Percentiles rank a stretch among this genome's conserved stretches.
These are phyloP conservation scores for Dactylellina parvicollis DNA, from an alignment of 2,329 filamentous ascomycete genomes.

Conservation along the genomic window DNA sequence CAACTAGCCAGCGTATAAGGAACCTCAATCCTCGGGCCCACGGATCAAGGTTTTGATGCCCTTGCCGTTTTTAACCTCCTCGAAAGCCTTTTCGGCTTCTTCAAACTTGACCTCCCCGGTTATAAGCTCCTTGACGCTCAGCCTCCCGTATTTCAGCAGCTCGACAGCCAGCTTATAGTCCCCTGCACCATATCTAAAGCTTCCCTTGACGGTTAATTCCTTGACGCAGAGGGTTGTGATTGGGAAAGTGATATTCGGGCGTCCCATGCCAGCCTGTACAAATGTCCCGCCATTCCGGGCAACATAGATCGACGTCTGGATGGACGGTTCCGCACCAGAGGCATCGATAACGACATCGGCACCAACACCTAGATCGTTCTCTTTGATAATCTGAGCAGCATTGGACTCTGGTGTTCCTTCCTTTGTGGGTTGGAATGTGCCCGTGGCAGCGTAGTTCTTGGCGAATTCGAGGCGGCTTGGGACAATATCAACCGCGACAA, in stretches of 20 bases:
- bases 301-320: conserved; percentile 77
- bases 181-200: conserved; percentile 86
- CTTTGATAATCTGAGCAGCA: conserved; percentile 72
- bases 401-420: conserved; percentile 76
- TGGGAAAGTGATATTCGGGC: conserved; percentile 85
- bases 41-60: conserved; percentile 76
- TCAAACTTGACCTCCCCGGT: conserved; percentile 80
- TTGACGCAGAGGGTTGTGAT: conserved; percentile 90
- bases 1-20: background rate
- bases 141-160: conserved; percentile 75
- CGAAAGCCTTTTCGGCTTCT: conserved; percentile 85
- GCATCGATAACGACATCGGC: conserved; percentile 84
- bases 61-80: conserved; percentile 84
- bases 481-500: conserved; percentile 90
- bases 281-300: conserved; percentile 78
- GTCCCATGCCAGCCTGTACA: conserved; percentile 91
- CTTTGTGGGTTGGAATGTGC: conserved; percentile 71
- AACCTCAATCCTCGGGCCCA: conserved; percentile 68
- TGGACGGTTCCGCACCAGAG: conserved; percentile 79
- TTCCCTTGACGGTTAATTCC: conserved; percentile 85
- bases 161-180: conserved; percentile 87
- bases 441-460: conserved; percentile 69
- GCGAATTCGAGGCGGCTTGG: conserved; percentile 82
- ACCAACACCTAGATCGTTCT: conserved; percentile 70
- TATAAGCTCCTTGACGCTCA: conserved; percentile 81